Percentiles rank a stretch among this genome's conserved stretches.
phyloP scores from a whole-genome alignment of 441 rosid genomes.

The Euphorbia corollata region DNA sequence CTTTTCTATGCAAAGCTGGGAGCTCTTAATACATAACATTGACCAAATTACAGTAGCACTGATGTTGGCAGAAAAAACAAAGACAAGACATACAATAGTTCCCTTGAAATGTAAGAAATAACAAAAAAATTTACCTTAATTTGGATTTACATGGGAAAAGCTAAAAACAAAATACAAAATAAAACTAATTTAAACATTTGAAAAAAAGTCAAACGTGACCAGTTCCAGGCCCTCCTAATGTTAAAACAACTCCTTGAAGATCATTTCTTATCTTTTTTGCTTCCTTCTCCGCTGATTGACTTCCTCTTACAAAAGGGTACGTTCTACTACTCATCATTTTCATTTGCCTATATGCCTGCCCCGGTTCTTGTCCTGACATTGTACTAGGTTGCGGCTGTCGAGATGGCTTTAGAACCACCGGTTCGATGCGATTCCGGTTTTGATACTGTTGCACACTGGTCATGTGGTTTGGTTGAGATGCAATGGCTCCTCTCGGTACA shows the following conservation, averaged over 20 bases:
- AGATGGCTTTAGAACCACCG: constrained; percentile 19
- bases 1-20: background rate
- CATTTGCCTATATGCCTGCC: constrained; percentile 19
- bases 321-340: constrained; percentile 21
- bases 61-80: too few species aligned
- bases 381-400: constrained; percentile 23
- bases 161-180: background rate
- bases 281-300: constrained; percentile 27
- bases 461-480: constrained; percentile 21
- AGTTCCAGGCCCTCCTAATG: constrained; percentile 62
- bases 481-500: constrained; percentile 25
- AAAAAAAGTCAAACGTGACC: constrained; percentile 20
- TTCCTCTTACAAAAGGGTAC: constrained; percentile 17
- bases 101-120: background rate
- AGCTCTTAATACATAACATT: background rate
- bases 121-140: background rate
- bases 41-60: too few species aligned
- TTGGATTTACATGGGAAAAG: constrained; percentile 9
- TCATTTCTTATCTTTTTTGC: constrained; percentile 39
- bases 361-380: constrained; percentile 18
- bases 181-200: background rate
- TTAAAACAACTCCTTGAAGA: constrained; percentile 56
- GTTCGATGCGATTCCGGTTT: constrained; percentile 19
- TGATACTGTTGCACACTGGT: constrained; percentile 22
- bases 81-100: too few species aligned